Evolutionary conservation across 768 basidiomycete genomes (phyloP), one percentile per base, ranked within the genome.

Genomic region (Rhodotorula toruloides): DNA sequence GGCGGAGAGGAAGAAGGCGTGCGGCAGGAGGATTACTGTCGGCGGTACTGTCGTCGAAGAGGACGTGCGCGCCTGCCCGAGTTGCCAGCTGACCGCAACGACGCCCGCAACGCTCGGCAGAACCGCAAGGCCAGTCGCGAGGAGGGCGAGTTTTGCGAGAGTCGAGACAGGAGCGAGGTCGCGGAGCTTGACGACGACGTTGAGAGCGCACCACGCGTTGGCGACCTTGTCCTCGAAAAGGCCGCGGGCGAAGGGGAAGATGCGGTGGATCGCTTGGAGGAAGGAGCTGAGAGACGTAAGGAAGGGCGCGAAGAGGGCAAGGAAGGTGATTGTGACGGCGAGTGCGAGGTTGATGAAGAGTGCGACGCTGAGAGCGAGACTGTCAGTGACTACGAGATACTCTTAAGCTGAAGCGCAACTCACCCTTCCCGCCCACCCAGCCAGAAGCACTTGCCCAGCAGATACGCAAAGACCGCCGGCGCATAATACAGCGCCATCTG

Each of bases 401-500:
- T n/a, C n/a, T n/a, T n/a, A n/a, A n/a, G n/a, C n/a, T n/a, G 47
- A 17, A 39, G n/a, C 65, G 85, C 14, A 4, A 53, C 68, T 70
- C 76, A 91, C 91, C 91, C 91, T 53, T 82, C 75, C 13, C 73
- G 71, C 34, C 81, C 79, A n/a, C 91, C 90, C 13, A 93, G 80
- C 76, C 85, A 89, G 3, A 94, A 65, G 73, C 94, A 96, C 79
- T 91, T 96, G 9, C 89, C 91, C 4, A 94, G 78, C 11, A 96
- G 80, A 77, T 93, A 97, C 0, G 87, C 84, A 43, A 91, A 92
- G 59, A 97, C 83, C 1, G 88, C 91, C 3, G 92, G 91, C 0
- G 90, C 87, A 75, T 92, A 98, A 76, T 96, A 94, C 34, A 96
- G 79, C 5, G 90, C 87, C 92, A 97, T 96, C 75, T 97, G 93